Base-by-base conservation (phyloP, 2,329 filamentous ascomycete species). In the Diaporthe caulivora region DNA sequence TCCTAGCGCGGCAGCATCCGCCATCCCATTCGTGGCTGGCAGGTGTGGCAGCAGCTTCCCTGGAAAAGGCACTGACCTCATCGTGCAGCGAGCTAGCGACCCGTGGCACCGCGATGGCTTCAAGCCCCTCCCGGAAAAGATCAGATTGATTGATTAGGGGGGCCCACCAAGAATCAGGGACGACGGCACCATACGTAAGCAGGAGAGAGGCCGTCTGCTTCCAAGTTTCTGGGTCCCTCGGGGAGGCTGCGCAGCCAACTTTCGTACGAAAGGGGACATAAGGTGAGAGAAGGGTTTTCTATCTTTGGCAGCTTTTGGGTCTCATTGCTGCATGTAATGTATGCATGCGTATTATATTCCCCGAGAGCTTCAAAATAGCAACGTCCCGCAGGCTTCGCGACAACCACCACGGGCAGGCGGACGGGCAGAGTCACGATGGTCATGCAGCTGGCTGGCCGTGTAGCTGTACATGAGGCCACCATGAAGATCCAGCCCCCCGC, bases 11-110 rank as follows among this genome's bases (percentile, higher is more conserved):
- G 42, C n/a, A 31, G 21, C 15, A 26, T 34, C 67, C 54, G 42
- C 37, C 10, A 10, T 31, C 3, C 24, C 51, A 55, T 57, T 47
- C 40, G 24, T 62, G 58, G 31, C 58, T 44, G 37, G 55, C 34
- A 26, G 24, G 31, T 40, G 55, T n/a, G n/a, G 37, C 57, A 60
- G 57, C 29, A n/a, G n/a, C 49, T 29, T 8, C 18, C 18, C 51
- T 49, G 18, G 18, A 31, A n/a, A n/a, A 6, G 6, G n/a, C 2
- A 21, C 68, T 71, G 68, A 71, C 68, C 68, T 71, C 68, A 71
- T 71, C n/a, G 68, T 71, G 68, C 68, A 71, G 68, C 54, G 55
- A 62, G 68, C 68, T 71, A 71, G 68, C 37, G 40, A 34, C 42
- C 67, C 29, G 68, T 49, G 54, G 24, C 68, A 70, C 44, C 54